Conservation (phyloP, 305 asterid genomes). For the Fraxinus dipetala region DNA sequence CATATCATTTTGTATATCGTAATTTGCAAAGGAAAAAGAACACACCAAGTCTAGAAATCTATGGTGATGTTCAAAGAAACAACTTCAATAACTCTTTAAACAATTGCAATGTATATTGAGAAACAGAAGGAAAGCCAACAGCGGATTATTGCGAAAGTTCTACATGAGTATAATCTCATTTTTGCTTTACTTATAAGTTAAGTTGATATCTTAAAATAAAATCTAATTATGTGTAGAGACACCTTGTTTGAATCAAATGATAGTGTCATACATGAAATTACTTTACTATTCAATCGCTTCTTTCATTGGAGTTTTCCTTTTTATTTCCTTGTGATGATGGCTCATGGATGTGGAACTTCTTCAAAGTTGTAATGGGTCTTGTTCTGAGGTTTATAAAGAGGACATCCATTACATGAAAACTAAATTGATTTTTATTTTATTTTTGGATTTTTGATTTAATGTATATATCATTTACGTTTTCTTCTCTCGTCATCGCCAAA, state of each 20-base stretch:
- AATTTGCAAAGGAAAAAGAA: background rate
- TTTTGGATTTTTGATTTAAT: background rate
- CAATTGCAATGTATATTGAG: background rate
- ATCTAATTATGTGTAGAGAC: background rate
- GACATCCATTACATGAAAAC: background rate
- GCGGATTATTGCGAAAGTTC: background rate
- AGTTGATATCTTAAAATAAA: background rate
- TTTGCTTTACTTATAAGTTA: background rate
- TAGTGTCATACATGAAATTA: background rate
- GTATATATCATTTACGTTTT: background rate
- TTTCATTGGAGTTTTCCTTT: too few relatives aligned
- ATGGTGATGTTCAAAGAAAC: background rate
- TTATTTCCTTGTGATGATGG: too few relatives aligned
- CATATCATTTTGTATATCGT: background rate
- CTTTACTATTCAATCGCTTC: too few relatives aligned
- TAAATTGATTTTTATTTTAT: background rate
- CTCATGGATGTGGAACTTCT: too few relatives aligned
- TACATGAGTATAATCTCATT: background rate
- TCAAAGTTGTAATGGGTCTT: background rate
- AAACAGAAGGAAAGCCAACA: background rate
- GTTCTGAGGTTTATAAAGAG: background rate
- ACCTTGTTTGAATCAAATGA: background rate
- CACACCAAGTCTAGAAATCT: background rate
- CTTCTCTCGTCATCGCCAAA: background rate
- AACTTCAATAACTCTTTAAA: background rate